Base-by-base conservation (phyloP, 805 yeast genomes). In the Kuraishia ogatae region DNA sequence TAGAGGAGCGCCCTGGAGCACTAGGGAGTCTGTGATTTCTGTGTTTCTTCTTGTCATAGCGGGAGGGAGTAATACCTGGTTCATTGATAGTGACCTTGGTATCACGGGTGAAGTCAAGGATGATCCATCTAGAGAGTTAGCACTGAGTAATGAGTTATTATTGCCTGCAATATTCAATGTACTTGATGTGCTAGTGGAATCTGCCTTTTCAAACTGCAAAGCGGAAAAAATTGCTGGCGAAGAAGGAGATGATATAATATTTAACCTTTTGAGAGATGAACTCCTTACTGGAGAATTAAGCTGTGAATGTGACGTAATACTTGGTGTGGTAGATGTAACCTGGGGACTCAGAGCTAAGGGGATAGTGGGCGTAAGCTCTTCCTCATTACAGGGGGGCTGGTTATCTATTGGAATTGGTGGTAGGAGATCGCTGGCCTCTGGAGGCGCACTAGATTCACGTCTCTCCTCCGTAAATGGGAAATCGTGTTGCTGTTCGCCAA, bases 351-450 rank as follows among this genome's bases (percentile, higher is more conserved):
- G 13, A 35, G 4, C 13, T 10, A 49, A n/a, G 20, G 39, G 29
- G 4, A 51, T 39, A 17, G 48, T 39, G 19, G 53, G 53, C 28
- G 48, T 39, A 29, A 51, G 53, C 19, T 51, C 53, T 23, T 51
- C 53, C 17, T 22, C 29, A 15, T 39, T 51, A 47, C 53, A 51
- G 20, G 53, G 53, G n/a, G 53, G 26, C 17, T 51, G 48, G 22
- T 39, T 20, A 11, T 43, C 26, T 19, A 50, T 29, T 24, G 52
- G 52, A 24, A 51, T 51, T 21, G 53, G 53, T 11, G 53, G 53
- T 8, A 51, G 48, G 28, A 51, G 48, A 39, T 51, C 53, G 15
- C 19, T 29, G 23, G 22, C 48, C 48, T 46, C 23, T 46, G 48
- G 22, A 7, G 22, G 48, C 5, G 48, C 48, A 19, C 22, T 21